Base-by-base conservation (phyloP, 2,329 filamentous ascomycete species). In the Exophiala bonariae region DNA sequence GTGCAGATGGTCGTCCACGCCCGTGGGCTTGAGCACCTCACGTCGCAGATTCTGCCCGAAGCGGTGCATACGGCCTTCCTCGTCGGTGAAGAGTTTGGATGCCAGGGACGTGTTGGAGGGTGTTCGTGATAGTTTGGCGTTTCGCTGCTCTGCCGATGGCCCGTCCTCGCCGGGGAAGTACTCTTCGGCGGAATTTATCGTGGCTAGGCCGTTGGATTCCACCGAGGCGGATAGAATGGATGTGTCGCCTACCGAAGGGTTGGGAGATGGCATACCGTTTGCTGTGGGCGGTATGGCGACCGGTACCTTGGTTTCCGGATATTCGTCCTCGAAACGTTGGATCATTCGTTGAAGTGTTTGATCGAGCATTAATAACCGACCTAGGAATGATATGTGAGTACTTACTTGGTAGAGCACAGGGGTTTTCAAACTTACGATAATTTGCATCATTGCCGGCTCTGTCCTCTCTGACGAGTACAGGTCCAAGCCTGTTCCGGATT, bases 291-390 rank as follows among this genome's bases (percentile, higher is more conserved):
- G 47, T 26, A 47, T 49, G 19, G 35, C 41, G 2, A 31, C 22
- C 53, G 59, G 26, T 63, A 60, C 13, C 63, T 57, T 33, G 81
- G 74, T 28, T 63, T 97, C 92, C 0, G 93, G 93, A 61, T 90
- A 97, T 67, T 97, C 92, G 64, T 95, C 87, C 66, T 97, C 93
- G 64, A 97, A 99, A 20, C 93, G 86, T 64, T 89, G 85, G 62
- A 97, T 97, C 71, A 97, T 96, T 57, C 86, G 85, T 61, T 90
- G 80, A 8, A 99, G 77, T 0, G 93, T 97, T 51, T 86, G 77
- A 61, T 96, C 90, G 22, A 99, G 80, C 78, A 96, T 96, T 34
- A 86, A 75, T 16, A 97, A 79, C 39, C 87, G 86, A 28, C 82
- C 84, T 87, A 50, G n/a, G n/a, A n/a, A n/a, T n/a, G 11, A 22